A percentile compares a stretch with the other conserved stretches of the same genome.
These are phyloP conservation scores for Geranomyces michiganensis DNA, from an alignment of 192 early-diverging fungal species.

Conservation along the genomic window DNA sequence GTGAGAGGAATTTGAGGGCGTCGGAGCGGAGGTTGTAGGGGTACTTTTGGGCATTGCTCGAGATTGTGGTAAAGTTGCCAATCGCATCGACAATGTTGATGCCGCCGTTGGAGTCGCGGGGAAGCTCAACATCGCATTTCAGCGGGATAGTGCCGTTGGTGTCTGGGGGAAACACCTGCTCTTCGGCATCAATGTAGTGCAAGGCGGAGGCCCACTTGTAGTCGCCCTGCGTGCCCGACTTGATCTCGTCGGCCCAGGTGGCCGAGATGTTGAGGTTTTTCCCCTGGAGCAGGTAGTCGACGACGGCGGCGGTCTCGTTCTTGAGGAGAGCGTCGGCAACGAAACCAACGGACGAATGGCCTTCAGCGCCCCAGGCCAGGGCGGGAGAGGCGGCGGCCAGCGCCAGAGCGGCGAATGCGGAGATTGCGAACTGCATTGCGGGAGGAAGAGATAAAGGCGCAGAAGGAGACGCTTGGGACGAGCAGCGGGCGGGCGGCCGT, in stretches of 20 bases:
- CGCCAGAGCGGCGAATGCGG: background rate
- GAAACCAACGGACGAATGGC: slow-evolving; percentile 19
- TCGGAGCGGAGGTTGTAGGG: slow-evolving; percentile 8
- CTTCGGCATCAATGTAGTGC: slow-evolving; percentile 32
- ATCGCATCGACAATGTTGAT: slow-evolving; percentile 38
- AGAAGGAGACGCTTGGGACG: too few species aligned
- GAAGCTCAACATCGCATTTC: slow-evolving; percentile 12
- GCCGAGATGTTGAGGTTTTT: too few species aligned
- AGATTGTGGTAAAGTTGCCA: slow-evolving; percentile 35
- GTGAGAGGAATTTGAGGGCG: slow-evolving; percentile 42
- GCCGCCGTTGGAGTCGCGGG: slow-evolving; percentile 29
- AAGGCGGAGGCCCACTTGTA: slow-evolving; percentile 18
- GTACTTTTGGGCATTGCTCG: background rate
- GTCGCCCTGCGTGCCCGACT: background rate
- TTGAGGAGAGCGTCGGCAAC: slow-evolving; percentile 27
- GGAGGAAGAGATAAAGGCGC: too few species aligned
- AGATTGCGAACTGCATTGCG: background rate
- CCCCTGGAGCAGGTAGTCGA: slow-evolving; percentile 14
- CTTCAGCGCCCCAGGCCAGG: slow-evolving; percentile 5
- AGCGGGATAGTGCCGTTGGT: background rate
- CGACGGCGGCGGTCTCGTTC: slow-evolving; percentile 23
- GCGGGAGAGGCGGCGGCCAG: background rate
- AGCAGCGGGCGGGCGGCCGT: too few species aligned
- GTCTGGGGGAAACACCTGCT: too few species aligned
- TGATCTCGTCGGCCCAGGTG: slow-evolving; percentile 34